A percentile compares a stretch with the other conserved stretches of the same genome.
Evolutionary conservation across 176 grass and related monocot genomes (phyloP).

Genomic region (Coix lacrymajobi): DNA sequence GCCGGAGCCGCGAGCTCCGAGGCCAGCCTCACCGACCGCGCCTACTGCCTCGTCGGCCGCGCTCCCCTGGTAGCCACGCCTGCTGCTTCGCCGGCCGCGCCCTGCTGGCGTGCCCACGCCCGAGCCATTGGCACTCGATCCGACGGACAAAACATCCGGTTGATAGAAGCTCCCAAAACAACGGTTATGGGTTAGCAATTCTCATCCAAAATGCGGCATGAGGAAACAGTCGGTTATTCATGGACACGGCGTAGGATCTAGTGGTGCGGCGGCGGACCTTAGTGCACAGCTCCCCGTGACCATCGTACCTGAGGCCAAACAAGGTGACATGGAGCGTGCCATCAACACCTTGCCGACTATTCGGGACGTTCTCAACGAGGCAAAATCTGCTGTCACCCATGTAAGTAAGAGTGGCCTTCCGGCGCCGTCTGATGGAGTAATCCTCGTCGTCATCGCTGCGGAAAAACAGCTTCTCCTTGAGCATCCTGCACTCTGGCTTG

Average conservation of each 20-base stretch:
- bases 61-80: too few relatives aligned
- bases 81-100: too few relatives aligned
- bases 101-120: too few relatives aligned
- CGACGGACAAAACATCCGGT: too few relatives aligned
- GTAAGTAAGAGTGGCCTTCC: not conserved
- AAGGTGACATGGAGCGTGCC: not conserved
- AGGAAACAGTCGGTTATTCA: not conserved
- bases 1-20: too few relatives aligned
- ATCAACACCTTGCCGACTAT: not conserved
- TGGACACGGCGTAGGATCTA: not conserved
- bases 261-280: not conserved
- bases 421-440: not conserved
- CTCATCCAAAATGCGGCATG: slow-evolving; percentile 3
- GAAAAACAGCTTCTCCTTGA: not conserved
- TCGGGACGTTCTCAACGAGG: not conserved
- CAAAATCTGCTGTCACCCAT: slow-evolving; percentile 1
- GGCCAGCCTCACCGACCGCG: too few relatives aligned
- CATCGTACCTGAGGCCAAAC: slow-evolving; percentile 8
- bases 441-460: not conserved
- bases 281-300: not conserved
- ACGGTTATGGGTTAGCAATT: too few relatives aligned
- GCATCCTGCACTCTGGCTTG: not conserved
- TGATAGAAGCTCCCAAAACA: too few relatives aligned
- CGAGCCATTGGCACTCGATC: too few relatives aligned
- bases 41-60: too few relatives aligned